Evolutionary conservation across 768 basidiomycete genomes (phyloP).

Genomic region (Holtermannia corniformis): DNA sequence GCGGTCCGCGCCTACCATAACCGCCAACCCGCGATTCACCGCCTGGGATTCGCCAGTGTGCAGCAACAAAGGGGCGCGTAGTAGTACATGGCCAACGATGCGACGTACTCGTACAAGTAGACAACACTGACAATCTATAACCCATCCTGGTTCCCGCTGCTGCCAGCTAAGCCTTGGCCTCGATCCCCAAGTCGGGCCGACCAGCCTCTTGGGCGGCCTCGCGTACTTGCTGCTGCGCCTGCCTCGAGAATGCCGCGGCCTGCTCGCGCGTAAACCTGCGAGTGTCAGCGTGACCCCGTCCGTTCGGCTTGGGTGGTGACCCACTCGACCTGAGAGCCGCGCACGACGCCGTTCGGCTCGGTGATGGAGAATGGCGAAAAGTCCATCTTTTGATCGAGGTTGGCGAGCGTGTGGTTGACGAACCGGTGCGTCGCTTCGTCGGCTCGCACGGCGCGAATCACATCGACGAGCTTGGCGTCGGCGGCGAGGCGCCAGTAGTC

Average conservation of each 20-base stretch:
- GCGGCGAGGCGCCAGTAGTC: slow-evolving; percentile 62
- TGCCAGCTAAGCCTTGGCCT: background rate
- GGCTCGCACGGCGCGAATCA: slow-evolving; percentile 81
- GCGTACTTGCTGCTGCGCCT: slow-evolving; percentile 25
- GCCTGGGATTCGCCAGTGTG: no score
- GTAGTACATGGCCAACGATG: no score
- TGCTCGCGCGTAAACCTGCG: slow-evolving; percentile 41
- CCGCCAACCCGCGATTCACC: no score
- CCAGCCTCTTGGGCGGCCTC: slow-evolving; percentile 2
- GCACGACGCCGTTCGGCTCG: slow-evolving; percentile 76
- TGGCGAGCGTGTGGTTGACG: slow-evolving; percentile 91
- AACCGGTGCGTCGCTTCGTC: slow-evolving; percentile 88
- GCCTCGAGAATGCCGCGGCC: slow-evolving; percentile 36
- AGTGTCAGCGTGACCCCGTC: background rate
- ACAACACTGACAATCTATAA: no score
- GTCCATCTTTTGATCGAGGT: slow-evolving; percentile 64
- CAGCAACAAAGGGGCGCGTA: no score
- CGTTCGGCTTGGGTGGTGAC: slow-evolving; percentile 26
- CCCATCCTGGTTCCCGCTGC: no score
- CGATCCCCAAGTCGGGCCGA: background rate
- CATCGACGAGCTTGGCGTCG: slow-evolving; percentile 54
- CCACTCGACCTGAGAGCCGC: slow-evolving; percentile 66
- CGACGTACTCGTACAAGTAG: no score
- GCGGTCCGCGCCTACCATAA: no score
- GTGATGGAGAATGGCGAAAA: slow-evolving; percentile 63